Percentiles rank a stretch among this genome's conserved stretches.
phyloP scores from a whole-genome alignment of 768 basidiomycete species.

The Pisolithus tinctorius region DNA sequence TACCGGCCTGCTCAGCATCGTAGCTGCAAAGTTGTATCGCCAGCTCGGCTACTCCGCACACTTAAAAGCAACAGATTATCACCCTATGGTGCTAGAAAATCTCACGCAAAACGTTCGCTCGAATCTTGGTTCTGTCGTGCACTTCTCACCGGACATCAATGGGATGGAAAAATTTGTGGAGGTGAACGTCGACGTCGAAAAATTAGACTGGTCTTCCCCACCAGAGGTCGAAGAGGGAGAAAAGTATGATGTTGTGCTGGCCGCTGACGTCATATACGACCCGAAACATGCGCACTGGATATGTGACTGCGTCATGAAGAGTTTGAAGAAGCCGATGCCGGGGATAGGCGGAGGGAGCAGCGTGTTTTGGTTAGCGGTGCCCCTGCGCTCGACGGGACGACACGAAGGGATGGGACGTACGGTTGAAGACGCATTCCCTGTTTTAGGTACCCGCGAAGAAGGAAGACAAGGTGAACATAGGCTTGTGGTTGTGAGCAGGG shows the following conservation, averaged over 20 bases:
- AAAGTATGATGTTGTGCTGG: slow-evolving; percentile 66
- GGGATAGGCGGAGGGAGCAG: slow-evolving; percentile 22
- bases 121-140: slow-evolving; percentile 29
- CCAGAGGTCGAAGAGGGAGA: slow-evolving; percentile 22
- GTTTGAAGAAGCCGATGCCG: slow-evolving; percentile 28
- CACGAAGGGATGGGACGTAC: slow-evolving; percentile 53
- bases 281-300: slow-evolving; percentile 67
- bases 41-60: slow-evolving; percentile 9
- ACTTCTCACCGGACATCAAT: too few relatives aligned
- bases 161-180: slow-evolving; percentile 6
- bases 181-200: slow-evolving; percentile 35
- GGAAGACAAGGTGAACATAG: slow-evolving; percentile 6
- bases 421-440: slow-evolving; percentile 49
- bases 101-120: slow-evolving; percentile 50
- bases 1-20: slow-evolving; percentile 77
- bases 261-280: slow-evolving; percentile 77
- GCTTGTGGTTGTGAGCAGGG: slow-evolving; percentile 42
- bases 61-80: slow-evolving; percentile 72
- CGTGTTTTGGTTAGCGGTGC: slow-evolving; percentile 69
- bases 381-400: slow-evolving; percentile 57
- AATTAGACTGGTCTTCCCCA: slow-evolving; percentile 63
- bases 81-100: slow-evolving; percentile 68
- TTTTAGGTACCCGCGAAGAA: neutral
- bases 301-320: slow-evolving; percentile 46
- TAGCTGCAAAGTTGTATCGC: slow-evolving; percentile 43